Percentiles rank a stretch among this genome's conserved stretches.
phyloP scores from a whole-genome alignment of 2,329 filamentous ascomycete species.

The Colletotrichum phormii region DNA sequence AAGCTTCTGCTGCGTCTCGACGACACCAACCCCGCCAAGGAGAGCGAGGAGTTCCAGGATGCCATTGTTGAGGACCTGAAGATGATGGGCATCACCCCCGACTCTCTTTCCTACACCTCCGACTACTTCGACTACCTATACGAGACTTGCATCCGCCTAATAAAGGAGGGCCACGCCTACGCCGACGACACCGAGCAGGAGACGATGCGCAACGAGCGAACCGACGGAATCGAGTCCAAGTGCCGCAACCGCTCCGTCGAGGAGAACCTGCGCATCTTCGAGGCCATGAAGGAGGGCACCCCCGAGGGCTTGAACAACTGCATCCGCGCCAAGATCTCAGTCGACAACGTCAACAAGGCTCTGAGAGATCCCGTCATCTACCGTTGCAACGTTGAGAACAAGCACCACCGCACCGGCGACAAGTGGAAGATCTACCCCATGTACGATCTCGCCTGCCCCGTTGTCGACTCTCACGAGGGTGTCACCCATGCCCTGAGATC shows the following conservation, averaged over 20 bases:
- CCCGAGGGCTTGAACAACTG: conserved; percentile 86
- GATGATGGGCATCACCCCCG: conserved; percentile 91
- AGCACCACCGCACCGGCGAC: conserved; percentile 81
- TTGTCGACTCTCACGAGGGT: conserved; percentile 84
- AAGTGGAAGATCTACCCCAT: conserved; percentile 90
- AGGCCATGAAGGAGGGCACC: conserved; percentile 91
- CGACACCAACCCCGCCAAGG: conserved; percentile 96
- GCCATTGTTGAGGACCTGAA: conserved; percentile 91
- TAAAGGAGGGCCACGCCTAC: conserved; percentile 89
- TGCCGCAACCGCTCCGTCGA: conserved; percentile 83
- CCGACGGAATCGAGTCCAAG: conserved; percentile 84
- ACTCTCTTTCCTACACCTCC: conserved; percentile 88
- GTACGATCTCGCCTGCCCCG: conserved; percentile 87
- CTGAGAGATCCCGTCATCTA: conserved; percentile 98
- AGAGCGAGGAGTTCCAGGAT: conserved; percentile 97
- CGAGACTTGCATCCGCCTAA: conserved; percentile 84
- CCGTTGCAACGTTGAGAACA: conserved; percentile 79
- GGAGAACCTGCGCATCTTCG: conserved; percentile 87
- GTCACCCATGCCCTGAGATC: conserved; percentile 86
- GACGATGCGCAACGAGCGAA: conserved; percentile 86
- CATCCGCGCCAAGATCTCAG: conserved; percentile 93
- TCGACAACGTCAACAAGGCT: conserved; percentile 93
- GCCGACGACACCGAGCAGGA: conserved; percentile 94
- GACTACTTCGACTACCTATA: conserved; percentile 97
- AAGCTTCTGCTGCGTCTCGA: conserved; percentile 93